Percentiles rank a stretch among this genome's conserved stretches.
Evolutionary conservation across 805 yeast genomes (phyloP).

Genomic region (Henningerozyma blattae): DNA sequence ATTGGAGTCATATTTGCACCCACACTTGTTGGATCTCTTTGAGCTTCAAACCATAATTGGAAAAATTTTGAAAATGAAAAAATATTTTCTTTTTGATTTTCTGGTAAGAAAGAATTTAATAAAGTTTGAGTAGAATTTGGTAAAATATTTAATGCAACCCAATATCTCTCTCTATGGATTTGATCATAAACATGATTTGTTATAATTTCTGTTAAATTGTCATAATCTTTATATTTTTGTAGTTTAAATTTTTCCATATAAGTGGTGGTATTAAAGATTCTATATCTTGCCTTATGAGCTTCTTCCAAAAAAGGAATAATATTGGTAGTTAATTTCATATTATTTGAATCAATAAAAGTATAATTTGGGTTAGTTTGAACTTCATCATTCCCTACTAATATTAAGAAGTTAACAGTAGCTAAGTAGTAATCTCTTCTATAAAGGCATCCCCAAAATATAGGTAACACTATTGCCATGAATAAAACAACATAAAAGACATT

Average conservation of each 20-base stretch:
- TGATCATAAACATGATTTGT: constrained; percentile 29
- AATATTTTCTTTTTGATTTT: constrained; percentile 1
- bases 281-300: no score
- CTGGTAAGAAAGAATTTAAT: constrained; percentile 17
- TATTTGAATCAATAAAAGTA: constrained; percentile 8
- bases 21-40: constrained; percentile 46
- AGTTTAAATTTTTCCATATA: constrained; percentile 14
- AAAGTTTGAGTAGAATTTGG: constrained; percentile 32
- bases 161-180: constrained; percentile 44
- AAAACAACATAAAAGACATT: no score
- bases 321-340: no score
- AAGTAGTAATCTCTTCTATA: constrained; percentile 18
- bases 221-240: constrained; percentile 8
- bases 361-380: constrained; percentile 7
- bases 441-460: constrained; percentile 28
- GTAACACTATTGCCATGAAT: no score
- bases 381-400: constrained; percentile 24
- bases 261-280: constrained; percentile 15
- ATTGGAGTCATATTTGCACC: constrained; percentile 33
- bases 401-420: constrained; percentile 19
- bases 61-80: constrained; percentile 20
- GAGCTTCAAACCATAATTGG: constrained; percentile 43
- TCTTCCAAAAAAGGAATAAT: no score
- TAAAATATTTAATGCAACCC: constrained; percentile 49
- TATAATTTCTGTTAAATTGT: no score